These are phyloP conservation scores for Cephaloascus fragrans DNA, from an alignment of 805 yeast species.

Conservation along the genomic window DNA sequence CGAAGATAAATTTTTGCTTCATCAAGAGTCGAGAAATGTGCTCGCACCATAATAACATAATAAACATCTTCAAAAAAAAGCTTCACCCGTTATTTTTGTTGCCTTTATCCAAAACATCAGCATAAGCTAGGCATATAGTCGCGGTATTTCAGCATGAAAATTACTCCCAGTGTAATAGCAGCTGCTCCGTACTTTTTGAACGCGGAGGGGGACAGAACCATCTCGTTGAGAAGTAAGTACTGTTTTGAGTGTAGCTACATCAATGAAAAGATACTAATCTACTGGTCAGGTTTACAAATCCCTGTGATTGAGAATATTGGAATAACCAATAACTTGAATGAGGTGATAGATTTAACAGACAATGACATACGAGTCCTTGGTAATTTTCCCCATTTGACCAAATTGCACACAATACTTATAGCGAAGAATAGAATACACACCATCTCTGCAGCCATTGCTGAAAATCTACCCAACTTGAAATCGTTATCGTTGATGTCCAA, in stretches of 20 bases:
- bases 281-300: constrained; percentile 14
- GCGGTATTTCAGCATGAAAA: too few species aligned
- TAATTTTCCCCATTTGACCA: constrained; percentile 33
- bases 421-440: constrained; percentile 51
- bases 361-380: constrained; percentile 56
- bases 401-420: constrained; percentile 43
- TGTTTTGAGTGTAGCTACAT: too few species aligned
- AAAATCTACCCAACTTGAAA: constrained; percentile 35
- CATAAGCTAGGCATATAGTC: too few species aligned
- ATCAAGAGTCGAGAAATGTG: too few species aligned
- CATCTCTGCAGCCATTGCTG: constrained; percentile 23
- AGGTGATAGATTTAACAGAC: constrained; percentile 63
- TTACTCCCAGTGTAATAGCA: constrained; percentile 39
- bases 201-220: constrained; percentile 28
- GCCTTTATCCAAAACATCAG: too few species aligned
- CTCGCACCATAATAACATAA: too few species aligned
- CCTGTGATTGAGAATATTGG: constrained; percentile 35
- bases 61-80: too few species aligned
- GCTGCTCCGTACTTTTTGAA: constrained; percentile 40
- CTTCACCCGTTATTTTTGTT: too few species aligned
- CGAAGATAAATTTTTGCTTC: too few species aligned
- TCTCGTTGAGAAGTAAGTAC: constrained; percentile 28
- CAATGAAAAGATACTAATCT: too few species aligned
- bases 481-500: constrained; percentile 46
- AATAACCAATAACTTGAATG: constrained; percentile 29